Evolutionary conservation across 2,329 filamentous ascomycete species (phyloP).

Genomic region (Trichophyton rubrum): DNA sequence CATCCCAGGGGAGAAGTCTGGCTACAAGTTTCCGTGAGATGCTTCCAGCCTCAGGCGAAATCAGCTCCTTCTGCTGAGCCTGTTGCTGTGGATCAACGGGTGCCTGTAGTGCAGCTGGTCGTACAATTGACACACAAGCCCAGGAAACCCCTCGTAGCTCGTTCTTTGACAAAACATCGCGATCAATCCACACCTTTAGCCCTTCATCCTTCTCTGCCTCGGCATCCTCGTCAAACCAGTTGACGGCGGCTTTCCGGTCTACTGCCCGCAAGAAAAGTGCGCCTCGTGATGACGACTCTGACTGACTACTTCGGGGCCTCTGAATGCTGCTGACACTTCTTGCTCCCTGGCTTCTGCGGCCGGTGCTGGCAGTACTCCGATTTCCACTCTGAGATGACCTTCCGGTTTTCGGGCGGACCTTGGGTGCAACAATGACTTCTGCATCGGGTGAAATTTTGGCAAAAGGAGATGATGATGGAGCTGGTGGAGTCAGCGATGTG

Average conservation of each 20-base stretch:
- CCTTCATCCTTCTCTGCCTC: constrained; percentile 43
- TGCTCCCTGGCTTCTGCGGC: constrained; percentile 57
- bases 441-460: constrained; percentile 88
- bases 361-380: constrained; percentile 66
- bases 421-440: constrained; percentile 94
- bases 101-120: constrained; percentile 62
- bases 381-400: constrained; percentile 56
- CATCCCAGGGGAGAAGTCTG: constrained; percentile 64
- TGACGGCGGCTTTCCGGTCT: constrained; percentile 54
- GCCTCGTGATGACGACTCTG: constrained; percentile 47
- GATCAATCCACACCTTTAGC: constrained; percentile 73
- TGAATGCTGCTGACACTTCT: constrained; percentile 64
- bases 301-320: constrained; percentile 43
- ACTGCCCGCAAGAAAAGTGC: constrained; percentile 66
- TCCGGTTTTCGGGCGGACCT: constrained; percentile 60
- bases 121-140: constrained; percentile 74
- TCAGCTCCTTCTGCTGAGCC: constrained; percentile 53
- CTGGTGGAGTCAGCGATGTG: constrained; percentile 65
- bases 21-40: constrained; percentile 60
- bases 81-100: constrained; percentile 57
- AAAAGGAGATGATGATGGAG: constrained; percentile 58
- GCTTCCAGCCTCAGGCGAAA: constrained; percentile 43
- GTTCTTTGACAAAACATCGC: constrained; percentile 58
- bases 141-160: constrained; percentile 64
- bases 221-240: constrained; percentile 65